phyloP scores from a whole-genome alignment of 2,329 filamentous ascomycete genomes.

The Gyromitra esculenta region DNA sequence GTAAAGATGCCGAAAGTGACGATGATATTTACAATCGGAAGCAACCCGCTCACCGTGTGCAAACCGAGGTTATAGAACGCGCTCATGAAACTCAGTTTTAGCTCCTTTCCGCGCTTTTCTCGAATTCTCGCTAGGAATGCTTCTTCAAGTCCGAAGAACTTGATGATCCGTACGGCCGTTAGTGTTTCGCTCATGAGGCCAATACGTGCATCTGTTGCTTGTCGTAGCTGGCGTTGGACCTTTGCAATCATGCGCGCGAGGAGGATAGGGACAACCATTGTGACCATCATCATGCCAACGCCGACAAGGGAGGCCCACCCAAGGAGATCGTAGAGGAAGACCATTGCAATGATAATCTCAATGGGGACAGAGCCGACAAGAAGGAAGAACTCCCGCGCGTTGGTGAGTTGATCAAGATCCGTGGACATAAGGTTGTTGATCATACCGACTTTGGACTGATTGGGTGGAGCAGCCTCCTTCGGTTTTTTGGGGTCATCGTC shows the following conservation, averaged over 20 bases:
- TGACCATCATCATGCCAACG: slow-evolving; percentile 52
- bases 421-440: slow-evolving; percentile 55
- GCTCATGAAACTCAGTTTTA: slow-evolving; percentile 41
- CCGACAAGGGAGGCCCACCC: slow-evolving; percentile 55
- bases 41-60: slow-evolving; percentile 43
- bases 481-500: slow-evolving; percentile 19
- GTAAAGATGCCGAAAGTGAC: slow-evolving; percentile 54
- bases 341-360: slow-evolving; percentile 50
- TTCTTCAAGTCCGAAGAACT: slow-evolving; percentile 54
- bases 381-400: slow-evolving; percentile 55
- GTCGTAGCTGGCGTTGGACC: slow-evolving; percentile 44
- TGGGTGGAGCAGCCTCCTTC: slow-evolving; percentile 10
- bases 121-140: slow-evolving; percentile 50
- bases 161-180: slow-evolving; percentile 54
- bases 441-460: slow-evolving; percentile 52
- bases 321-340: slow-evolving; percentile 54
- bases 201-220: slow-evolving; percentile 52
- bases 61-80: slow-evolving; percentile 40
- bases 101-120: slow-evolving; percentile 50
- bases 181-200: slow-evolving; percentile 52
- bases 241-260: slow-evolving; percentile 46
- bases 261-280: slow-evolving; percentile 49
- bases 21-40: slow-evolving; percentile 54
- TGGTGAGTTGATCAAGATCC: slow-evolving; percentile 50
- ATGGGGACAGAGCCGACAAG: slow-evolving; percentile 53